phyloP scores from a whole-genome alignment of 2,329 filamentous ascomycete species.

The Ramichloridium luteum region DNA sequence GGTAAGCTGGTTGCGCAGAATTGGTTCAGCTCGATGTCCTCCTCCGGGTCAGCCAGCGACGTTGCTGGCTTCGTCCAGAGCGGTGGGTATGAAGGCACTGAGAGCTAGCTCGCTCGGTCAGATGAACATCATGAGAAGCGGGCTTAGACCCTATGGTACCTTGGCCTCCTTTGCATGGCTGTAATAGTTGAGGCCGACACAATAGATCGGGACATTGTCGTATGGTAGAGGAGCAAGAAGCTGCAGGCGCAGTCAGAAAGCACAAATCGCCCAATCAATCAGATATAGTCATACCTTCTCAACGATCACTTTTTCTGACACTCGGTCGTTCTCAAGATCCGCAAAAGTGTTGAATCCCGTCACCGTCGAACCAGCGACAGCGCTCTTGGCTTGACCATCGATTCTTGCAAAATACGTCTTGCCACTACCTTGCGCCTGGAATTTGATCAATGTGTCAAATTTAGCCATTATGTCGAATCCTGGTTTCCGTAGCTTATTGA shows the following conservation, averaged over 20 bases:
- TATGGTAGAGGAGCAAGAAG: slow-evolving; percentile 6
- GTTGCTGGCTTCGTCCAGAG: slow-evolving; percentile 9
- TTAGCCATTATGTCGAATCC: slow-evolving; percentile 4
- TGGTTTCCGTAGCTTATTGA: too few relatives aligned
- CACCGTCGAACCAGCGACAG: background rate
- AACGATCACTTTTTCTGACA: background rate
- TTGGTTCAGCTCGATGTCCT: slow-evolving; percentile 7
- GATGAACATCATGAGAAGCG: background rate
- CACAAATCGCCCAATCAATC: too few relatives aligned
- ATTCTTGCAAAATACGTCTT: slow-evolving; percentile 3
- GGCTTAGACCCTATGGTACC: background rate
- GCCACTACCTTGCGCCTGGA: slow-evolving; percentile 1
- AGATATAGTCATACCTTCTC: background rate
- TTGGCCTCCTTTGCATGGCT: slow-evolving; percentile 6
- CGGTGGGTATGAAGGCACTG: slow-evolving; percentile 5
- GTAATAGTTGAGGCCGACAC: slow-evolving; percentile 9
- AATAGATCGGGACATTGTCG: slow-evolving; percentile 6
- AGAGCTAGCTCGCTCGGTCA: slow-evolving; percentile 2
- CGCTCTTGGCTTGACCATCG: background rate
- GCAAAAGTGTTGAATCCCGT: background rate
- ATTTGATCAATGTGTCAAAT: slow-evolving; percentile 5
- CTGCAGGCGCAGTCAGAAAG: too few relatives aligned
- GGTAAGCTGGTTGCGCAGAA: slow-evolving; percentile 6
- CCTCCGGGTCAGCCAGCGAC: slow-evolving; percentile 7
- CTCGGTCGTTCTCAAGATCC: background rate